Conservation (phyloP, 257 asterid species). For the Plantago elongata region DNA sequence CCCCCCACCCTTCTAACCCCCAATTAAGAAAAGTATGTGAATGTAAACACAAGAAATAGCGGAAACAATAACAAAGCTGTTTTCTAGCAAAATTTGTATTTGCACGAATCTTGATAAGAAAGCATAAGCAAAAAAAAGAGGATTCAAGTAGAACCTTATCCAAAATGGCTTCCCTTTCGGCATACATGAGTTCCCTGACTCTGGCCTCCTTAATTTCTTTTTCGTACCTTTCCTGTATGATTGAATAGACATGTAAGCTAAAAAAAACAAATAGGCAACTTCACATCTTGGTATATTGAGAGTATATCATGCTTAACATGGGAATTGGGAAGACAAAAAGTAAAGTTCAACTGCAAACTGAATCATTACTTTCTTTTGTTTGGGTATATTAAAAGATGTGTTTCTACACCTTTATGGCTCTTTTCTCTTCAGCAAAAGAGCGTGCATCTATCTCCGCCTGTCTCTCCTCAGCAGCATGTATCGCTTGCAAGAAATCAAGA, state of each 20-base stretch:
- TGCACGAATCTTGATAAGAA: too few species aligned
- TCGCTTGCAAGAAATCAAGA: constrained; percentile 85
- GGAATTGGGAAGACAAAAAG: constrained; percentile 1
- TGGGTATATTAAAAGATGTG: constrained; percentile 15
- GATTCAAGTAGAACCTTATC: constrained; percentile 58
- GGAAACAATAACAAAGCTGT: too few species aligned
- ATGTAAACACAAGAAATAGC: too few species aligned
- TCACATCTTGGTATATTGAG: constrained; percentile 11
- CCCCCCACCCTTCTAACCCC: too few species aligned
- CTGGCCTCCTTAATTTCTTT: constrained; percentile 93
- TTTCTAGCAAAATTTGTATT: too few species aligned
- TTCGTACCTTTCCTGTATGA: constrained; percentile 81
- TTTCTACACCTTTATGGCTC: constrained; percentile 57
- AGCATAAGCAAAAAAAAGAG: background rate
- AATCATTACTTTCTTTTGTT: constrained; percentile 1
- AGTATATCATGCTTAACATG: background rate
- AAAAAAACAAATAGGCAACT: constrained; percentile 22
- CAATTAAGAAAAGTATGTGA: too few species aligned
- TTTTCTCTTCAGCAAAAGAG: constrained; percentile 58
- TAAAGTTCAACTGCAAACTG: constrained; percentile 7
- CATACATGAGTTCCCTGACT: constrained; percentile 99
- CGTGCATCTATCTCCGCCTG: constrained; percentile 84
- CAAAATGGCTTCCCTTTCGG: constrained; percentile 89
- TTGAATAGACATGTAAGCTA: constrained; percentile 27
- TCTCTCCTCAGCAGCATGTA: constrained; percentile 95